Evolutionary conservation across 768 basidiomycete genomes (phyloP).

Genomic region (Termitomyces titanicus): DNA sequence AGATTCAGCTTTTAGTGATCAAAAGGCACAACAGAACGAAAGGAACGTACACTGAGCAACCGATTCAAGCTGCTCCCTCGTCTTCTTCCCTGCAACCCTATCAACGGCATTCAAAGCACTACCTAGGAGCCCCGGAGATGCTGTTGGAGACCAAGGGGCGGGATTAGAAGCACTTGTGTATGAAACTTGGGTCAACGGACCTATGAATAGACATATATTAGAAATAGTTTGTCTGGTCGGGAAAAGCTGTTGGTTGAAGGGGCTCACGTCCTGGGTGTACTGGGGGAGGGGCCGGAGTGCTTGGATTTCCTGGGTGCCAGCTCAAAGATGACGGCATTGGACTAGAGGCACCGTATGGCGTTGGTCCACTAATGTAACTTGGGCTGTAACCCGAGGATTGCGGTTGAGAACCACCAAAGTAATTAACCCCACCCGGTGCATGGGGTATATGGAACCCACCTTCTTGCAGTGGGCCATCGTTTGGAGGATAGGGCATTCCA

Average conservation of each 20-base stretch:
- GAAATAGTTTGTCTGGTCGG: not conserved
- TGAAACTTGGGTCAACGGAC: conserved; percentile 20
- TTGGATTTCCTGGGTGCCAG: conserved; percentile 18
- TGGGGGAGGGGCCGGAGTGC: conserved; percentile 23
- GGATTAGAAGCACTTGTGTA: conserved; percentile 19
- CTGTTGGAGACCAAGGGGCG: conserved; percentile 24
- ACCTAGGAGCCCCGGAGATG: conserved; percentile 31
- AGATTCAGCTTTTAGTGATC: conserved; percentile 10
- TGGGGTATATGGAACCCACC: conserved; percentile 24
- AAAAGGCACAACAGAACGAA: conserved; percentile 4
- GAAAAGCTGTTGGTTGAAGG: conserved; percentile 4
- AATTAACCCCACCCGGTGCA: conserved; percentile 17
- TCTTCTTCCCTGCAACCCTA: conserved; percentile 50
- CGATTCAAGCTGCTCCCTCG: conserved; percentile 45
- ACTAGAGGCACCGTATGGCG: conserved; percentile 11
- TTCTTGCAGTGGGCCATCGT: conserved; percentile 2
- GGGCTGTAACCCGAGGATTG: conserved; percentile 15
- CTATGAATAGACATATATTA: conserved; percentile 16
- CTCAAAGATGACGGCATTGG: conserved; percentile 15
- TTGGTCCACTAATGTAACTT: conserved; percentile 13
- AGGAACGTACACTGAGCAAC: conserved; percentile 50
- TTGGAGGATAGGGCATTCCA: conserved; percentile 6
- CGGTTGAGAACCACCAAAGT: conserved; percentile 12
- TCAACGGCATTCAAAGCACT: conserved; percentile 51
- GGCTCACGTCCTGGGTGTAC: conserved; percentile 34